Evolutionary conservation across 345 rosid species (phyloP).

Genomic region (Rhizophora apiculata): DNA sequence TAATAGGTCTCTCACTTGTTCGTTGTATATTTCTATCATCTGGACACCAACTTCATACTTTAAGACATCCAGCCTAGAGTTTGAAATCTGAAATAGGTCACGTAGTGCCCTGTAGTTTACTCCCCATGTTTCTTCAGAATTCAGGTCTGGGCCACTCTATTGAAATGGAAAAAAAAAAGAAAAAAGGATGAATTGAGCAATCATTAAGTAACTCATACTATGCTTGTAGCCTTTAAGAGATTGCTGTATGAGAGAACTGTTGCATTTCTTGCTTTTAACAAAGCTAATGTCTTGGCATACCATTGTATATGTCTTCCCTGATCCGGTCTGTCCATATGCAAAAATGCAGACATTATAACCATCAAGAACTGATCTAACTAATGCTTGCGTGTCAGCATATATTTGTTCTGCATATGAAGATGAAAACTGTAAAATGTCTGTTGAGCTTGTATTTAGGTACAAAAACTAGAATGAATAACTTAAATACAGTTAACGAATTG

Average conservation of each 20-base stretch:
- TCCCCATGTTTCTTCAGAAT: conserved; percentile 77
- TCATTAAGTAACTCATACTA: too few relatives aligned
- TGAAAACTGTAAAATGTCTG: background rate
- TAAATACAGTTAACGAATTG: too few relatives aligned
- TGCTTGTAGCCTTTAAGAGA: background rate
- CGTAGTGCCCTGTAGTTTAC: conserved; percentile 91
- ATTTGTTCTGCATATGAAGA: conserved; percentile 60
- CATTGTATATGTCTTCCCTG: conserved; percentile 98
- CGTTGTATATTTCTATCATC: conserved; percentile 97
- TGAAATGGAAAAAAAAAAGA: background rate
- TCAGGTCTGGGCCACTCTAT: conserved; percentile 93
- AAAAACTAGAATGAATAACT: background rate
- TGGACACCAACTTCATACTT: conserved; percentile 91
- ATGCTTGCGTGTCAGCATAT: conserved; percentile 70
- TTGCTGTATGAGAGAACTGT: conserved; percentile 3
- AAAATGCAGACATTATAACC: conserved; percentile 95
- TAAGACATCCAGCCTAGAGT: conserved; percentile 56
- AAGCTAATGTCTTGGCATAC: conserved; percentile 27
- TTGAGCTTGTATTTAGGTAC: background rate
- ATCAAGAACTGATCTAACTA: conserved; percentile 84
- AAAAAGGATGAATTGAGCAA: background rate
- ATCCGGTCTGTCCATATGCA: conserved; percentile 99
- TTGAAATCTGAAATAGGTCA: conserved; percentile 77
- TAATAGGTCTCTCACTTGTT: conserved; percentile 90
- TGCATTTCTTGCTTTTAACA: background rate